Percentiles rank a stretch among this genome's conserved stretches.
These are phyloP conservation scores for Xerocomellus intermedius DNA, from an alignment of 768 basidiomycete genomes.

Conservation along the genomic window DNA sequence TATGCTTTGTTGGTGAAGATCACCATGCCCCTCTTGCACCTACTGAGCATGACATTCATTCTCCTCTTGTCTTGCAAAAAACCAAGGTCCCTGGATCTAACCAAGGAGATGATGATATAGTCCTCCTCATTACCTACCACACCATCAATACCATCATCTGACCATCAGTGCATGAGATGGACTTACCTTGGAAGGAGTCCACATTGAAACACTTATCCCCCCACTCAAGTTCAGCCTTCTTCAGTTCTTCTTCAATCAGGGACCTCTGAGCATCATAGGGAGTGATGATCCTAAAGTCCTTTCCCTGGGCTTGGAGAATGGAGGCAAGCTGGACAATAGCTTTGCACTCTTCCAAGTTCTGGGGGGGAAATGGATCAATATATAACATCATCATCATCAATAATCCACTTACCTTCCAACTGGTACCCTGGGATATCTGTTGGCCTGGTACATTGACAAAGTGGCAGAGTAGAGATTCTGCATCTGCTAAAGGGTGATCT, in stretches of 20 bases:
- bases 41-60: conserved; percentile 86
- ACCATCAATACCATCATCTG: background rate
- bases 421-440: conserved; percentile 38
- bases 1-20: conserved; percentile 66
- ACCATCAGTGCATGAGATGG: background rate
- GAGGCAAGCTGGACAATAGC: conserved; percentile 56
- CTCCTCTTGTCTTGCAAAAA: conserved; percentile 65
- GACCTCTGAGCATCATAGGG: conserved; percentile 77
- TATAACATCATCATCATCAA: background rate
- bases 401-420: conserved; percentile 36
- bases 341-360: conserved; percentile 64
- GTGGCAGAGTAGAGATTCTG: conserved; percentile 47
- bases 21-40: conserved; percentile 77
- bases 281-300: conserved; percentile 66
- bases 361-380: background rate
- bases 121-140: conserved; percentile 78
- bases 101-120: conserved; percentile 69
- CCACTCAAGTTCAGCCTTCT: conserved; percentile 51
- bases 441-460: conserved; percentile 58
- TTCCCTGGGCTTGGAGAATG: conserved; percentile 49
- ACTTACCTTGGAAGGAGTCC: conserved; percentile 75
- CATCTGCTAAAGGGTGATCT: conserved; percentile 46
- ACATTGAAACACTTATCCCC: conserved; percentile 73
- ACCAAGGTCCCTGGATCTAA: conserved; percentile 60
- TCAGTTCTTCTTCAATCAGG: conserved; percentile 55